Evolutionary conservation across 148 eudicot genomes (phyloP).

Genomic region (Hydrangea macrophylla): DNA sequence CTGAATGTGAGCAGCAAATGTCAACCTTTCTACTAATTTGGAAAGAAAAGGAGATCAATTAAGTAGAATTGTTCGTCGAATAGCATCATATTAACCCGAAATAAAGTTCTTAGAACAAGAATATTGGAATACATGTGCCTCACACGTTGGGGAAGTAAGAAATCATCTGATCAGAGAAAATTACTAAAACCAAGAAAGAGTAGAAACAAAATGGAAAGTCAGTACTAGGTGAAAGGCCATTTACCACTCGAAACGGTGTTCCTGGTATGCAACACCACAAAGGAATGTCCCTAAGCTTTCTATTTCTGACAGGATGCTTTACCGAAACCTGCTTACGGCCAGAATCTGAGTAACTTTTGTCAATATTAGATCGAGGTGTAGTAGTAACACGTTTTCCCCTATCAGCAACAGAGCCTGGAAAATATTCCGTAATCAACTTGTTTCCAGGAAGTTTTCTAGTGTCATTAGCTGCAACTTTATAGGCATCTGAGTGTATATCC

Average conservation of each 20-base stretch:
- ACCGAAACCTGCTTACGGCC: constrained; percentile 21
- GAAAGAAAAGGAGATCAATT: background rate
- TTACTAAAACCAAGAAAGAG: constrained; percentile 1
- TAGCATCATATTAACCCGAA: background rate
- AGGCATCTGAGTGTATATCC: constrained; percentile 28
- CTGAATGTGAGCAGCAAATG: background rate
- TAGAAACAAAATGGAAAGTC: background rate
- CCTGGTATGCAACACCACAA: constrained; percentile 80
- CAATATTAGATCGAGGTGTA: constrained; percentile 20
- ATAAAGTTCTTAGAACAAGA: background rate
- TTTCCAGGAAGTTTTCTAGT: constrained; percentile 39
- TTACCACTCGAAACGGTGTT: constrained; percentile 93
- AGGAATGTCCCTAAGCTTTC: constrained; percentile 50
- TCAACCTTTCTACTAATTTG: background rate
- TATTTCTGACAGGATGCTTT: constrained; percentile 19
- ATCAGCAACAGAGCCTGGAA: constrained; percentile 40
- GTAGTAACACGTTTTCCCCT: constrained; percentile 25
- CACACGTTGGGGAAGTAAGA: background rate
- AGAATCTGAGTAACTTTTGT: constrained; percentile 29
- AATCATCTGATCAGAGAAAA: background rate
- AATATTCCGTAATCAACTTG: constrained; percentile 81
- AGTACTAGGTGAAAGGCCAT: background rate
- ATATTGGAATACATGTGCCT: background rate
- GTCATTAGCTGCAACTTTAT: constrained; percentile 24
- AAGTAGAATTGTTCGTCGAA: background rate